phyloP scores from a whole-genome alignment of 2,329 filamentous ascomycete species.

The Shiraia bambusicola region DNA sequence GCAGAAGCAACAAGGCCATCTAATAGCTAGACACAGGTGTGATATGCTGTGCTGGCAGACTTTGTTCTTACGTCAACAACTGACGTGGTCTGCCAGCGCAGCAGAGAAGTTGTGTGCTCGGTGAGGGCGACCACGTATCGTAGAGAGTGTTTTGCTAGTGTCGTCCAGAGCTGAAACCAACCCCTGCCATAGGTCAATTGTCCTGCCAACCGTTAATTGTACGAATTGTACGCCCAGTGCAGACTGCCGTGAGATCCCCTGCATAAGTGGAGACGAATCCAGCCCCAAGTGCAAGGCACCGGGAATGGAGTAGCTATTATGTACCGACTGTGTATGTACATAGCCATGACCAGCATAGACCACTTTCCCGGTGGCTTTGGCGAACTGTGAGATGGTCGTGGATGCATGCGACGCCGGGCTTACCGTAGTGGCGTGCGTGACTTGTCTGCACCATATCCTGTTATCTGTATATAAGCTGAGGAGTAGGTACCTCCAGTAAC shows the following conservation, averaged over 20 bases:
- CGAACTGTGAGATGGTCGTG: constrained; percentile 18
- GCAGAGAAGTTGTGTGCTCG: constrained; percentile 8
- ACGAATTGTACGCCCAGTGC: constrained; percentile 7
- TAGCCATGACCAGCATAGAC: constrained; percentile 21
- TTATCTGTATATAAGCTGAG: constrained; percentile 13
- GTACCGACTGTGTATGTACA: no score
- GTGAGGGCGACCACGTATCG: constrained; percentile 12
- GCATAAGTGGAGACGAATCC: constrained; percentile 21
- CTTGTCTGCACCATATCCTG: constrained; percentile 8
- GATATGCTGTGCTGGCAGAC: no score
- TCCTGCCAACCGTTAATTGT: constrained; percentile 4
- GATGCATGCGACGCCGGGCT: constrained; percentile 22
- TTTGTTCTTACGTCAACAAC: not conserved
- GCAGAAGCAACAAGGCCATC: no score
- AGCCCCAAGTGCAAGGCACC: constrained; percentile 12
- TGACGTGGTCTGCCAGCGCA: constrained; percentile 11
- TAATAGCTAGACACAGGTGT: no score
- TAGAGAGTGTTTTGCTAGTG: constrained; percentile 2
- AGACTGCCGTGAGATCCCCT: constrained; percentile 19
- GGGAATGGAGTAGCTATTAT: constrained; percentile 24
- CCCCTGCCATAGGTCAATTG: constrained; percentile 9
- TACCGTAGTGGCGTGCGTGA: constrained; percentile 15
- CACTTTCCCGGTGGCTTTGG: constrained; percentile 24
- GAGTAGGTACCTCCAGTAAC: no score
- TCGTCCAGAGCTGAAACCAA: not conserved